phyloP scores from a whole-genome alignment of 768 basidiomycete genomes.

The Pisolithus orientalis region DNA sequence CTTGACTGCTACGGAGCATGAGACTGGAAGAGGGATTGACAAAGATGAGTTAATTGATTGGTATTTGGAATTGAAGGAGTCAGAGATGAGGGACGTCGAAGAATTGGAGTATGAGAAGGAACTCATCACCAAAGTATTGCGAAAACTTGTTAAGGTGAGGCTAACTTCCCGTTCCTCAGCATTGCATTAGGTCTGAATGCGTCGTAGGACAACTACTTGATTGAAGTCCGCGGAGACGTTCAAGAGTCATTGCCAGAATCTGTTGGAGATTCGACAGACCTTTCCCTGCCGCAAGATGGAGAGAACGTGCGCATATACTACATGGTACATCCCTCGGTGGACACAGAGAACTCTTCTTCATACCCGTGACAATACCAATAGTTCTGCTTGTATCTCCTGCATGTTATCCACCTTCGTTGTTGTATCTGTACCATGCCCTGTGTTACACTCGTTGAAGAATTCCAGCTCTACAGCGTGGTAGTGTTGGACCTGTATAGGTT shows the following conservation, averaged over 20 bases:
- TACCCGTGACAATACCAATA: constrained; percentile 4
- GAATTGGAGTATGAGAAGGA: constrained; percentile 89
- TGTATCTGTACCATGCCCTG: too few relatives aligned
- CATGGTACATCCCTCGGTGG: constrained; percentile 87
- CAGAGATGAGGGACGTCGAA: constrained; percentile 75
- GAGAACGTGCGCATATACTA: constrained; percentile 71
- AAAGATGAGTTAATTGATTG: constrained; percentile 92
- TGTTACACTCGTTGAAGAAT: too few relatives aligned
- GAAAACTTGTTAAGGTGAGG: constrained; percentile 84
- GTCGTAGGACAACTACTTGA: constrained; percentile 71
- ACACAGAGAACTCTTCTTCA: constrained; percentile 51
- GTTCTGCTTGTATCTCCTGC: not conserved
- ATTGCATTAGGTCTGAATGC: constrained; percentile 5
- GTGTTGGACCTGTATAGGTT: too few relatives aligned
- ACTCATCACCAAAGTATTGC: constrained; percentile 82
- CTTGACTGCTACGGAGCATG: constrained; percentile 68
- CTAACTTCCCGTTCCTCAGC: not conserved
- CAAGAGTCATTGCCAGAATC: constrained; percentile 69
- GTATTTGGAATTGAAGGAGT: constrained; percentile 90
- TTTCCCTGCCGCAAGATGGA: constrained; percentile 42
- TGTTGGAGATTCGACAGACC: constrained; percentile 48
- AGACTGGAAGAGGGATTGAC: constrained; percentile 72
- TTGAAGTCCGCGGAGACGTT: constrained; percentile 79
- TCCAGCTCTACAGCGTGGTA: too few relatives aligned
- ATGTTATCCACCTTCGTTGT: not conserved